A percentile compares a stretch with the other conserved stretches of the same genome.
These are phyloP conservation scores for Zanthoxylum bungeanum DNA, from an alignment of 345 rosid species.

Conservation along the genomic window DNA sequence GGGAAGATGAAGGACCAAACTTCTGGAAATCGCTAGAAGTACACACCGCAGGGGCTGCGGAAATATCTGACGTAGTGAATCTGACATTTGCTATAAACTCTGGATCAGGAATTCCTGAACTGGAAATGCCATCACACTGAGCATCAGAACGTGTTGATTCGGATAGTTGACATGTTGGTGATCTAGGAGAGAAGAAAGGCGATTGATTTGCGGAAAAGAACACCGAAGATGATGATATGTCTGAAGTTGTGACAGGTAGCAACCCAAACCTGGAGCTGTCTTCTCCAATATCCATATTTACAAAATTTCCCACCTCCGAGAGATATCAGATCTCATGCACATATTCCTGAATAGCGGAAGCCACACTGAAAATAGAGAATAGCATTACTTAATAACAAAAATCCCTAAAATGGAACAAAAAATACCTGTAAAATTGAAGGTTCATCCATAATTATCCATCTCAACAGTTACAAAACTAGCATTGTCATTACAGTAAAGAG, in stretches of 20 bases:
- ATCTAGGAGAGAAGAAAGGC: conserved; percentile 87
- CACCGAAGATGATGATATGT: conserved; percentile 77
- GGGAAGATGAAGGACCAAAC: conserved; percentile 38
- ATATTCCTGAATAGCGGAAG: conserved; percentile 21
- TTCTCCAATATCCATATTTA: conserved; percentile 60
- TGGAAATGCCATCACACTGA: conserved; percentile 52
- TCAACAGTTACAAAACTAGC: background rate
- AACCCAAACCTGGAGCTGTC: conserved; percentile 65
- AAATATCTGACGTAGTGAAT: conserved; percentile 35
- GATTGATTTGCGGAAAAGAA: conserved; percentile 95
- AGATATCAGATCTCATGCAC: conserved; percentile 35
- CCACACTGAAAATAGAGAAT: conserved; percentile 34
- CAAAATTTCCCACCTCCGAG: conserved; percentile 18
- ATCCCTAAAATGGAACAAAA: conserved; percentile 4
- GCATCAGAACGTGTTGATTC: conserved; percentile 69
- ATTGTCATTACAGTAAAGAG: conserved; percentile 2
- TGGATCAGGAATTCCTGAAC: conserved; percentile 48
- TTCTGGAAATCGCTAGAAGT: conserved; percentile 39
- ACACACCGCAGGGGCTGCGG: conserved; percentile 31
- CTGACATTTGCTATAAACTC: conserved; percentile 38
- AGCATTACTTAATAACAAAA: conserved; percentile 12
- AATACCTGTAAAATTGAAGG: background rate
- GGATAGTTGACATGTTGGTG: conserved; percentile 53
- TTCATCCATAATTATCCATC: background rate
- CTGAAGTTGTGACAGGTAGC: conserved; percentile 49